Evolutionary conservation across 2,329 filamentous ascomycete species (phyloP), one percentile per base, ranked within the genome.

Genomic region (Sclerotinia subarctica): DNA sequence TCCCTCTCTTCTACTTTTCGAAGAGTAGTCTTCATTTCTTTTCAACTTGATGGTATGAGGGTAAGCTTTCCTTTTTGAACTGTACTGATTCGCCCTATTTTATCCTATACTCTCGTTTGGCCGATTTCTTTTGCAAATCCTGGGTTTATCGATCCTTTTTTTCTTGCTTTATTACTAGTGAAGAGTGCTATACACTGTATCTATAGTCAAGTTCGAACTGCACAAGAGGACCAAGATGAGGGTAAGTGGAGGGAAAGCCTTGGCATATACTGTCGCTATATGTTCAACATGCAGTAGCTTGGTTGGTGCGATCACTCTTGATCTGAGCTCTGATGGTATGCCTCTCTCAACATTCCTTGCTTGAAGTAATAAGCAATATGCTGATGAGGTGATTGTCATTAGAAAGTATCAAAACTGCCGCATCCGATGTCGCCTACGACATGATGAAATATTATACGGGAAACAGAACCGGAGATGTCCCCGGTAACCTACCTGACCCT

Each of bases 371-470:
- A 29, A 38, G 26, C 42, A 63, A 26, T 5, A 51, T 24, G 11
- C 59, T 68, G 24, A 64, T 51, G 17, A 21, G 35, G 32, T 24
- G 29, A 46, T 19, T 26, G 44, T 47, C 26, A 7, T 10, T 13
- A 75, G 74, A 64, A 21, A 78, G 76, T 15, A 77, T 79, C 66
- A 79, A 78, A 69, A 71, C 46, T 8, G 74, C 74, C 11, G 76
- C 78, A 11, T 73, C 72, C 52, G 76, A 72, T 42, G 70, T 79
- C 32, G 83, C 82, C 4, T 78, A 82, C 67, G 81, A 81, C 44
- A 80, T 86, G 78, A 82, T 86, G 74, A 78, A 76, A 35, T 83
- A 83, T 70, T 87, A 87, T 72, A 83, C 81, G 0, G 81, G 80
- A 35, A 81, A 82, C 65, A 74, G 79, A 42, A 79, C 82, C n/a